Evolutionary conservation across 2,329 filamentous ascomycete species (phyloP).

Genomic region (Alternaria arbusti): DNA sequence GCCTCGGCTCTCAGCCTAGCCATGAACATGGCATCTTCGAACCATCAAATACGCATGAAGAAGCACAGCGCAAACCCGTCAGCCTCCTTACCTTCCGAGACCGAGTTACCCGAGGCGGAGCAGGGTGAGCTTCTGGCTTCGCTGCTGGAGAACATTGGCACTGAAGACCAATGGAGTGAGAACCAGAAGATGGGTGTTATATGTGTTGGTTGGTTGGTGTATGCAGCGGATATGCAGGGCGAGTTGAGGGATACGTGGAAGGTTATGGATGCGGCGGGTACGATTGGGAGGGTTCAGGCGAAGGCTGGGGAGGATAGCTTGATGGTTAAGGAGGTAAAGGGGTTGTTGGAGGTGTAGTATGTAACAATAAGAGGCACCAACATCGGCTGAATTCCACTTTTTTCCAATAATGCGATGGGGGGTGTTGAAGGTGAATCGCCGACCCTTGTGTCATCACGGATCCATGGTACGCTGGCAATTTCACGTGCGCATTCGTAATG

Average conservation of each 20-base stretch:
- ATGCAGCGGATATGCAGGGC: constrained; percentile 71
- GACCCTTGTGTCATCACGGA: too few species aligned
- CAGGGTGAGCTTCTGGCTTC: constrained; percentile 84
- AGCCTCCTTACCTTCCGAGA: constrained; percentile 16
- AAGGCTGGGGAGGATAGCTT: constrained; percentile 39
- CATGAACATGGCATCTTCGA: constrained; percentile 78
- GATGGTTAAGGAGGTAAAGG: constrained; percentile 44
- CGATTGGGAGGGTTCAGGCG: constrained; percentile 53
- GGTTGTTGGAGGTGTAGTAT: constrained; percentile 36
- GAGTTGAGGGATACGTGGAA: constrained; percentile 81
- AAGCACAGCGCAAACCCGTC: constrained; percentile 48
- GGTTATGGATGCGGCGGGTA: constrained; percentile 75
- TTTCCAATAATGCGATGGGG: too few species aligned
- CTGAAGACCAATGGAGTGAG: constrained; percentile 63
- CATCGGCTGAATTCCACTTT: too few species aligned
- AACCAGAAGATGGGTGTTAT: constrained; percentile 78
- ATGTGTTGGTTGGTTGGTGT: constrained; percentile 77
- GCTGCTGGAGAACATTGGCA: constrained; percentile 73
- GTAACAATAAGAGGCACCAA: too few species aligned
- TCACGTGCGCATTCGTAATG: too few species aligned
- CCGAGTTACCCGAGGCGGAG: constrained; percentile 67
- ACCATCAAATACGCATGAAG: constrained; percentile 69
- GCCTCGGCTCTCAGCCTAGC: constrained; percentile 83
- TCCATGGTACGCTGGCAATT: too few species aligned
- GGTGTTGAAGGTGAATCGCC: too few species aligned